Percentiles rank a stretch among this genome's conserved stretches.
phyloP scores from a whole-genome alignment of 2,329 filamentous ascomycete species.

The Hypoxylon sp. region DNA sequence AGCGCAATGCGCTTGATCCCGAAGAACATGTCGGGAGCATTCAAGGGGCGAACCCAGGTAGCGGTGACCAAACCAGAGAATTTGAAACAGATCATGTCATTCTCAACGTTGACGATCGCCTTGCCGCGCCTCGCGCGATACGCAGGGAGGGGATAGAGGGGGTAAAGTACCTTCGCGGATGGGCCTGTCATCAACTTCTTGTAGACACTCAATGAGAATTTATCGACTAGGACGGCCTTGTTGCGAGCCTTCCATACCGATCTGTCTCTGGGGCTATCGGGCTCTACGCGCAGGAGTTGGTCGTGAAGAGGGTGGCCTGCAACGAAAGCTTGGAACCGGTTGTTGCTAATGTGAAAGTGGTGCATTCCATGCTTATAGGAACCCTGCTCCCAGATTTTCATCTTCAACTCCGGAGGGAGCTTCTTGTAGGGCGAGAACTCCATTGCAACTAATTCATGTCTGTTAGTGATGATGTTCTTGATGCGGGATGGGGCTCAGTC shows the following conservation, averaged over 20 bases:
- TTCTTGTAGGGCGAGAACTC: constrained; percentile 4
- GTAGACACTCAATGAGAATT: not conserved
- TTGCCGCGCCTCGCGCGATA: not conserved
- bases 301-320: not conserved
- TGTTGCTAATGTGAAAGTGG: constrained; percentile 34
- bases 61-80: not conserved
- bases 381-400: constrained; percentile 41
- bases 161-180: not conserved
- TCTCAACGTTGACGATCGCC: constrained; percentile 1
- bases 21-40: not conserved
- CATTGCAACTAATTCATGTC: not conserved
- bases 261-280: constrained; percentile 3
- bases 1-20: constrained; percentile 38
- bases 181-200: not conserved
- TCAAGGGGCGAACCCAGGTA: not conserved
- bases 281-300: not conserved
- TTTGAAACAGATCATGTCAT: constrained; percentile 37
- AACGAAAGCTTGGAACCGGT: not conserved
- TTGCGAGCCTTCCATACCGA: constrained; percentile 43
- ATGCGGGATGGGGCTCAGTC: not conserved
- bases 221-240: constrained; percentile 7
- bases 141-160: not conserved
- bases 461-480: not conserved
- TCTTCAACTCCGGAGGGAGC: constrained; percentile 46
- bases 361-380: constrained; percentile 37